Evolutionary conservation across 805 yeast species (phyloP), one percentile per base, ranked within the genome.

Genomic region (Vanderwaltozyma tropicalis): DNA sequence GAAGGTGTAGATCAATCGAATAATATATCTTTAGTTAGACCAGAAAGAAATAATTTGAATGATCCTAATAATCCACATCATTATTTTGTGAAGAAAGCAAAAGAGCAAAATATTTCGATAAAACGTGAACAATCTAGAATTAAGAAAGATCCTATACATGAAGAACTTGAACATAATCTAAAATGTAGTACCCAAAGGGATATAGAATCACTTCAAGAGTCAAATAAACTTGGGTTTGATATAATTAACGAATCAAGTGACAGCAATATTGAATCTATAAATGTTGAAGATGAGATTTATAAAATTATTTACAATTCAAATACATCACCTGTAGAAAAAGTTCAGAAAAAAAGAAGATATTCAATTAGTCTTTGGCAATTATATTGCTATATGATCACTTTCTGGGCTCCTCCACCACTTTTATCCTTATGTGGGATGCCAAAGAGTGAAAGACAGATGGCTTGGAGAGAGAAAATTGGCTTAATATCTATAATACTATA

Each of bases 401-500:
- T 86, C 57, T 89, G 96, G 92, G 94, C 94, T 3, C 95, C 96
- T 1, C 72, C 80, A 2, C 78, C 86, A 0, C 12, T 47, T 3
- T 22, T 34, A 38, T 12, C 50, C 64, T 64, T 81, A 31, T 81
- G 76, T 61, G 97, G 97, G 2, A 71, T 89, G 71, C 70, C 72
- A 24, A 76, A 81, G 15, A 75, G 76, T 48, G 88, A 78, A 31
- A 75, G 95, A 41, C 96, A 87, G 56, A 76, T 78, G 67, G 97
- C 97, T 0, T 92, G 98, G 98, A 73, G 97, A 53, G 98, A 92
- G 53, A 89, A 89, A 53, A 81, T 88, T 36, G 97, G 85, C 1
- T 67, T 92, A 30, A 67, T 89, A 32, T 71, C 89, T 1, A 68
- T 87, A 37, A 86, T 89, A 48, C 45, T 80, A 14, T 71, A 71